Percentiles rank a stretch among this genome's conserved stretches.
These are phyloP conservation scores for Athelia psychrophila DNA, from an alignment of 1,284 basidiomycete species.

Conservation along the genomic window DNA sequence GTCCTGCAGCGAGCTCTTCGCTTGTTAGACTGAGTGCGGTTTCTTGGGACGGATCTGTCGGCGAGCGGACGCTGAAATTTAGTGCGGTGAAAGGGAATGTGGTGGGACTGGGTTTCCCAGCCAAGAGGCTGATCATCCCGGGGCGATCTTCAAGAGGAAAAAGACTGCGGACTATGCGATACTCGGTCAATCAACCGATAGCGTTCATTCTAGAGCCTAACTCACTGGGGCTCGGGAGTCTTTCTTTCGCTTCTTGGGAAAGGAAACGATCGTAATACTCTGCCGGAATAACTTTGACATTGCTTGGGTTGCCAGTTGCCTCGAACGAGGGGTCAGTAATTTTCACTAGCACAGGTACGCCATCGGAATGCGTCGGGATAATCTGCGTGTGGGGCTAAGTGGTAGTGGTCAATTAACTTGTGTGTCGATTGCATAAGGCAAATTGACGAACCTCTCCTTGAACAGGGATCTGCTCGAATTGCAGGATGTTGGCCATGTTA, in stretches of 20 bases:
- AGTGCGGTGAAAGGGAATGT: slow-evolving; percentile 89
- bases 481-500: background rate
- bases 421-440: background rate
- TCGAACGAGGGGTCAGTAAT: background rate
- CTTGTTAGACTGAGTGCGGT: slow-evolving; percentile 51
- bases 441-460: background rate
- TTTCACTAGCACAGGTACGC: background rate
- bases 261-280: slow-evolving; percentile 55
- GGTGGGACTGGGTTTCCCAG: slow-evolving; percentile 84
- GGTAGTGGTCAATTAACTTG: too few species aligned
- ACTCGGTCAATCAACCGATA: background rate
- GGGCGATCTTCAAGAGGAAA: slow-evolving; percentile 77
- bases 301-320: background rate
- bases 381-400: background rate
- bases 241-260: slow-evolving; percentile 53
- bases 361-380: background rate
- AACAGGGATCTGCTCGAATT: background rate
- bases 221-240: slow-evolving; percentile 62
- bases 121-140: slow-evolving; percentile 84
- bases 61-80: slow-evolving; percentile 54
- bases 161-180: slow-evolving; percentile 49
- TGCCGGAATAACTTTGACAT: slow-evolving; percentile 40
- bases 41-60: slow-evolving; percentile 41
- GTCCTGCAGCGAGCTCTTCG: slow-evolving; percentile 53
- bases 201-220: slow-evolving; percentile 7